Conservation (phyloP, 2,329 filamentous ascomycete species). For the Colletotrichum tanaceti region DNA sequence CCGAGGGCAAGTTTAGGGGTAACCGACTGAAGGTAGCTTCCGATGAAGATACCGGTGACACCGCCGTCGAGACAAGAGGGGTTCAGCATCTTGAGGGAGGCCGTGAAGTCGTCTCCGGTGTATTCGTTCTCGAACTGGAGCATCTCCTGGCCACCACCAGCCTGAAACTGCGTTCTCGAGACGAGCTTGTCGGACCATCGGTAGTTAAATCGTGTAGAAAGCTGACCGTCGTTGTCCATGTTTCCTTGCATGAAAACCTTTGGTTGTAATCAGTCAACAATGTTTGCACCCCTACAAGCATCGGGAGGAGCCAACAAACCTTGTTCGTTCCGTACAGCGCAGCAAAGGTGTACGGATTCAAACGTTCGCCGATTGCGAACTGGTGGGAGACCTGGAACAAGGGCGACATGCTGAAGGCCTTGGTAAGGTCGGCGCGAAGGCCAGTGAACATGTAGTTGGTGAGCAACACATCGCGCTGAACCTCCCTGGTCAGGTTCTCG, state of each 20-base stretch:
- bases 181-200: conserved; percentile 84
- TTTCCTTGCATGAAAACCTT: conserved; percentile 97
- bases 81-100: conserved; percentile 93
- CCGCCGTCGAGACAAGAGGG: conserved; percentile 94
- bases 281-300: conserved; percentile 6
- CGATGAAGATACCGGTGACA: conserved; percentile 93
- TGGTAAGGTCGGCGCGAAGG: conserved; percentile 94
- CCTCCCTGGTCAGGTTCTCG: conserved; percentile 89
- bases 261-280: conserved; percentile 11
- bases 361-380: conserved; percentile 91
- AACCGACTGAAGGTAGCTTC: conserved; percentile 93
- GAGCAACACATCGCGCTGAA: conserved; percentile 94
- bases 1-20: conserved; percentile 89
- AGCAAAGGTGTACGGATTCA: conserved; percentile 95
- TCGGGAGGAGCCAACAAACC: conserved; percentile 63
- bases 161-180: conserved; percentile 88
- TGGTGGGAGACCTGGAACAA: conserved; percentile 98
- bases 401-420: conserved; percentile 92
- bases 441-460: conserved; percentile 98
- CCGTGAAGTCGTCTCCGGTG: conserved; percentile 90
- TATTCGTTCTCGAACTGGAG: conserved; percentile 96
- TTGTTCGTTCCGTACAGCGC: conserved; percentile 93
- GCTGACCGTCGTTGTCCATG: conserved; percentile 89
- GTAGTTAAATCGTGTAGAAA: conserved; percentile 92
- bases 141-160: conserved; percentile 85